Base-by-base conservation (phyloP, 495 filamentous ascomycete genomes). In the Tuber indicum region DNA sequence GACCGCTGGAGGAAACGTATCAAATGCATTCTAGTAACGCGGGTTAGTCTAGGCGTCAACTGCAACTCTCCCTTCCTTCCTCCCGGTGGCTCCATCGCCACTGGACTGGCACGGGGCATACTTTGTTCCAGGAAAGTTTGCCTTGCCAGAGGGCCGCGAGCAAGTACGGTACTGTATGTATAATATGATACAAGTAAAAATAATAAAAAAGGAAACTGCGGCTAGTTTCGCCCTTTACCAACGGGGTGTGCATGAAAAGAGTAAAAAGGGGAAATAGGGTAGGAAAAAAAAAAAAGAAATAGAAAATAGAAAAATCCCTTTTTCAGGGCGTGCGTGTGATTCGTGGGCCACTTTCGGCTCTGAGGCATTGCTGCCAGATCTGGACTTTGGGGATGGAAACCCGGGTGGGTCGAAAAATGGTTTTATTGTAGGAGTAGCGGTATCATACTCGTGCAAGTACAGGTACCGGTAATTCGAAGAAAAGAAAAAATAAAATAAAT, bases 281-380 rank as follows among this genome's bases (percentile, higher is more conserved):
- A 16, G 21, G n/a, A n/a, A n/a, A 16, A 0, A 14, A 62, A 32
- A 32, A 32, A 32, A 62, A 21, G 5, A 16, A 17, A 16, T 3
- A 12, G 5, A 16, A 62, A 16, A 32, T 32, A 36, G 14, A 6
- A 36, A 66, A 66, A 32, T 32, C n/a, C 8, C 58, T 14, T 66
- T 66, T 36, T 32, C 26, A 66, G 26, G 26, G 58, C 58, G 26
- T 66, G 58, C 26, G 58, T 66, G 58, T 66, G 58, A 36, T 66
- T 66, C 26, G 58, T 66, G 26, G n/a, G 58, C 17, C 26, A 66
- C n/a, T 17, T 58, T 62, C 52, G 52, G 52, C 3, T 66, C 32
- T 66, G 58, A 12, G 58, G 58, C 58, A 36, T 36, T 66, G 58
- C 58, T 66, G 58, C 58, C 58, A 66, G 26, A 66, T 66, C 58